These are phyloP conservation scores for Camelina neglecta DNA, from an alignment of 345 rosid genomes.

Conservation along the genomic window DNA sequence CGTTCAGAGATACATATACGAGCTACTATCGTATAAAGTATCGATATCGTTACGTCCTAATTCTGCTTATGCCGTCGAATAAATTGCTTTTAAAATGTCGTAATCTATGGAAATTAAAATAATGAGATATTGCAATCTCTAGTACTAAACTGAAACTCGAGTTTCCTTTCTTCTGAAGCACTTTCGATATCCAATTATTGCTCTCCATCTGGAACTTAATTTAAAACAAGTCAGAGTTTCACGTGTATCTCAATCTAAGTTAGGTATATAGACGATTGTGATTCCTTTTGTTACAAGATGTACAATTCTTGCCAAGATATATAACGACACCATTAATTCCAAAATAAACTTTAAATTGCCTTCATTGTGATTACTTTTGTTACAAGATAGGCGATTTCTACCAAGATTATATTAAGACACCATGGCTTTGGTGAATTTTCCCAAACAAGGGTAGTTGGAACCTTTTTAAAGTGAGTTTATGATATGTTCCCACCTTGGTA, in stretches of 20 bases:
- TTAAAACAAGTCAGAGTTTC: no score
- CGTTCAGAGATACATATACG: background rate
- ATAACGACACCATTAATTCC: no score
- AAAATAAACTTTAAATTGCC: no score
- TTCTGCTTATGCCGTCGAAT: constrained; percentile 6
- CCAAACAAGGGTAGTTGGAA: background rate
- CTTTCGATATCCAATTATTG: background rate
- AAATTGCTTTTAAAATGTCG: background rate
- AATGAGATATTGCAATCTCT: background rate
- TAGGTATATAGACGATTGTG: background rate
- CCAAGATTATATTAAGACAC: background rate
- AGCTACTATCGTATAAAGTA: background rate
- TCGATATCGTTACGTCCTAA: background rate
- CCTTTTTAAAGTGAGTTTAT: no score
- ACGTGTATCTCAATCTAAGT: no score
- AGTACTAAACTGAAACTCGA: background rate
- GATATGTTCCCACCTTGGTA: no score
- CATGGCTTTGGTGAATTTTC: background rate
- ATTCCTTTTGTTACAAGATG: background rate
- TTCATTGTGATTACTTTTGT: no score
- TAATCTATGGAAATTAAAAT: background rate
- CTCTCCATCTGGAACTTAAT: background rate
- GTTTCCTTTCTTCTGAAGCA: background rate
- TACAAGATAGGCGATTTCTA: no score
- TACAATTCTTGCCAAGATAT: no score